Percentiles rank a stretch among this genome's conserved stretches.
Evolutionary conservation across 495 filamentous ascomycete genomes (phyloP).

Genomic region (Penicillium canescens): DNA sequence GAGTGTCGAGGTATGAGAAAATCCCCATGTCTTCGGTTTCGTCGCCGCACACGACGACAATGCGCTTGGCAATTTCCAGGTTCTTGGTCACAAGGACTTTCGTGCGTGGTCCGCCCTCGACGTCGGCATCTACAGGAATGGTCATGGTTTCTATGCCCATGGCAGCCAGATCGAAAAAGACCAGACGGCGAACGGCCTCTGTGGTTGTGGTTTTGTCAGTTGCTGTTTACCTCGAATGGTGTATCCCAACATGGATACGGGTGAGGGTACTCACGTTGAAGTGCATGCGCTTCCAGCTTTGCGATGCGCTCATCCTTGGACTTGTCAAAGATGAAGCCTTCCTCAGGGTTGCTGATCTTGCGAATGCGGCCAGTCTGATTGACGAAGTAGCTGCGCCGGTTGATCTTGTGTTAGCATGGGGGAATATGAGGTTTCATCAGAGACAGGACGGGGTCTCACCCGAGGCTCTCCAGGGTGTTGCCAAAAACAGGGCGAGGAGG

Average conservation of each 20-base stretch:
- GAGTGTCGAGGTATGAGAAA: conserved; percentile 66
- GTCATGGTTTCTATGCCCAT: conserved; percentile 33
- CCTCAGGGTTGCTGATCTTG: conserved; percentile 60
- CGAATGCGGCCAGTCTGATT: conserved; percentile 72
- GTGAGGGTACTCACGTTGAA: conserved; percentile 71
- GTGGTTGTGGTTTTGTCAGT: background rate
- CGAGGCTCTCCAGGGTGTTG: conserved; percentile 56
- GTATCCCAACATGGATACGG: conserved; percentile 15
- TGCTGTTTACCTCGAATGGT: no score
- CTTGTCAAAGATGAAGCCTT: conserved; percentile 72
- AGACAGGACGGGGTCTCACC: conserved; percentile 48
- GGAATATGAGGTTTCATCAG: background rate
- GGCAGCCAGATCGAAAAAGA: conserved; percentile 60
- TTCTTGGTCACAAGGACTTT: conserved; percentile 65
- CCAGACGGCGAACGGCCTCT: conserved; percentile 64
- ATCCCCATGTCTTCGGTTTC: conserved; percentile 69
- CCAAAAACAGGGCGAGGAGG: no score
- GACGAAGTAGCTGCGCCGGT: conserved; percentile 61
- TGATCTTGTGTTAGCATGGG: background rate
- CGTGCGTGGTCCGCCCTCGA: conserved; percentile 53
- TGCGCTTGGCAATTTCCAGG: conserved; percentile 56
- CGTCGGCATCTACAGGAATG: conserved; percentile 56
- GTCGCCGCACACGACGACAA: conserved; percentile 78
- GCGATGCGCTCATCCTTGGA: conserved; percentile 60
- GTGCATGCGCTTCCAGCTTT: no score